Evolutionary conservation across 768 basidiomycete species (phyloP), one percentile per base, ranked within the genome.

Genomic region (Boletus rufocinnamomeus): DNA sequence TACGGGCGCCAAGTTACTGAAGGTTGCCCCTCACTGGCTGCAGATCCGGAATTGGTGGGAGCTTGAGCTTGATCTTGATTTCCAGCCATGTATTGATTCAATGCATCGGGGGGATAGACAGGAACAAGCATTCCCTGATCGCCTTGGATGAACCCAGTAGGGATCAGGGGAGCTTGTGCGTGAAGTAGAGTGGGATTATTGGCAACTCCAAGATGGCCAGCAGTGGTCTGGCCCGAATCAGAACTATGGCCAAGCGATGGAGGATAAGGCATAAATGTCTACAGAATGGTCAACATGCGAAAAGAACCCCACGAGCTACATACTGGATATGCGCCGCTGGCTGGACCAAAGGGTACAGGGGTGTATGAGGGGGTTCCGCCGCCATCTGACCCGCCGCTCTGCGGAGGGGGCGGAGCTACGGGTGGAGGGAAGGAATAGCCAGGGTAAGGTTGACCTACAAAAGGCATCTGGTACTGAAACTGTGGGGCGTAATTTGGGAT

Each of bases 81-180:
- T 50, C 76, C 74, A 25, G 84, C 69, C 83, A 89, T 84, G 63
- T 89, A 89, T 53, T 84, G 82, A 61, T 87, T 82, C 28, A 89
- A 78, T 2, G 84, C 87, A 47, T 90, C 88, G 4, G 84, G 84
- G 27, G 81, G 82, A 67, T 91, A 90, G 34, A 89, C 80, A 25
- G 89, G 81, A 43, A 89, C 82, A 30, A 90, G 76, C n/a, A 83
- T 83, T 6, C 89, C 87, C 51, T 87, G 85, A 55, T 88, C 86
- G 54, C 85, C 84, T 59, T 89, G 87, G 53, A 88, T 82, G 65
- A 89, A 91, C 2, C 87, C 86, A 0, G 84, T 82, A 2, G 88
- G 84, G 45, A 80, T 75, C 13, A 88, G 73, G 19, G 88, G 87
- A 5, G 86, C 79, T 63, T 84, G 83, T 34, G 61, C 21, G 44